phyloP scores from a whole-genome alignment of 2,329 filamentous ascomycete genomes.

The Fonsecaea erecta region DNA sequence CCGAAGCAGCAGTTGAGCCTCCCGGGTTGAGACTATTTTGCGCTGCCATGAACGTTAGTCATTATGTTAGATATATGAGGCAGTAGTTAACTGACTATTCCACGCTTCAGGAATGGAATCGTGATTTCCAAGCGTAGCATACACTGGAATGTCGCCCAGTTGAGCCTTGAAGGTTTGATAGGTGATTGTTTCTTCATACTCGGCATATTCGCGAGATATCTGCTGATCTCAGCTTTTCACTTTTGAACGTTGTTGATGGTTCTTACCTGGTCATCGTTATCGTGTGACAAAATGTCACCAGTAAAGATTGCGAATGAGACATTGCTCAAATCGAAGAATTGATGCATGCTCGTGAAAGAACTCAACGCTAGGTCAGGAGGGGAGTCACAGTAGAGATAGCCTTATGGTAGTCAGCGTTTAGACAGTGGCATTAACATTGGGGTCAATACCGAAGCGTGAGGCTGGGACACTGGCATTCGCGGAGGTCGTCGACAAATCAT shows the following conservation, averaged over 20 bases:
- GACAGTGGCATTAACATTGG: not conserved
- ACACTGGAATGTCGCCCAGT: conserved; percentile 8
- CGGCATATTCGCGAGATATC: conserved; percentile 13
- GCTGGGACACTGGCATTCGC: not conserved
- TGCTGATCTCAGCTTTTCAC: not conserved
- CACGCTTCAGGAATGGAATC: conserved; percentile 5
- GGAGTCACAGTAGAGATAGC: not conserved
- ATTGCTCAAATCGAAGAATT: conserved; percentile 7
- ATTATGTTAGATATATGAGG: not conserved
- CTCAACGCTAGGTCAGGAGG: not conserved
- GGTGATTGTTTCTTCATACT: conserved; percentile 11
- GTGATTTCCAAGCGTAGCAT: conserved; percentile 7
- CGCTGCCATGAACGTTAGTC: not conserved
- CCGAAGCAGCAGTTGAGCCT: not conserved
- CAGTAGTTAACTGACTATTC: not conserved
- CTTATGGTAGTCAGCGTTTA: not conserved
- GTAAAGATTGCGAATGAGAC: conserved; percentile 4
- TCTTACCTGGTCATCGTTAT: conserved; percentile 9
- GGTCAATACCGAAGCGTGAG: not conserved
- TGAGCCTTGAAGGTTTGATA: conserved; percentile 10
- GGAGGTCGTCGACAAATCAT: conserved; percentile 3
- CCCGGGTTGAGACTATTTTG: not conserved
- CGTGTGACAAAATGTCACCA: conserved; percentile 8
- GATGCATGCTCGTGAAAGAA: not conserved
- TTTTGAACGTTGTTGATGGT: not conserved